phyloP scores from a whole-genome alignment of 805 yeast genomes.

The Deakozyma indianensis region DNA sequence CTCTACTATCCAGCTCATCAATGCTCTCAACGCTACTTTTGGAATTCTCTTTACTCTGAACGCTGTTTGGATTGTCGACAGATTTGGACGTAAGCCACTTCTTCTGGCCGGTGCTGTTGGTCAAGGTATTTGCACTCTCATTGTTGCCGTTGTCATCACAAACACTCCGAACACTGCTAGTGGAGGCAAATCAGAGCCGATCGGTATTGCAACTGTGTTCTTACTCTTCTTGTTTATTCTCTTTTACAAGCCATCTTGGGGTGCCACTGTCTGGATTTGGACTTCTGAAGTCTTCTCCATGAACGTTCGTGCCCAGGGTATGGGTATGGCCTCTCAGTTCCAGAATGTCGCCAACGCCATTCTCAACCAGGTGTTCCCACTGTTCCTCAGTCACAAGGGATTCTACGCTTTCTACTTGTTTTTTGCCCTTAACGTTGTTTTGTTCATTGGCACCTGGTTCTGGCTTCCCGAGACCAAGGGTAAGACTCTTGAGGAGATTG shows the following conservation, averaged over 20 bases:
- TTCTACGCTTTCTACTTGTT: constrained; percentile 45
- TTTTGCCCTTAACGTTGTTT: constrained; percentile 32
- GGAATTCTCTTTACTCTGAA: constrained; percentile 7
- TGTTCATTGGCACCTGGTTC: constrained; percentile 32
- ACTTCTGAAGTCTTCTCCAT: constrained; percentile 19
- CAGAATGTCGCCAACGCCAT: constrained; percentile 26
- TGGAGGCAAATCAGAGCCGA: constrained; percentile 7
- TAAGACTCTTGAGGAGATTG: constrained; percentile 46
- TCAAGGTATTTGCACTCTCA: constrained; percentile 4
- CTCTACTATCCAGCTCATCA: constrained; percentile 3
- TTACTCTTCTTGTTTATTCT: constrained; percentile 5
- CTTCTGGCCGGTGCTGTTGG: constrained; percentile 9
- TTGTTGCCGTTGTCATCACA: constrained; percentile 4
- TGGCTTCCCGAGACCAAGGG: constrained; percentile 49
- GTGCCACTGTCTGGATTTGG: constrained; percentile 17
- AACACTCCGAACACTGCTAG: constrained; percentile 4
- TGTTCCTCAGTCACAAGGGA: constrained; percentile 30
- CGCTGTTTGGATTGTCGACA: constrained; percentile 8
- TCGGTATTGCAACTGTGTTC: constrained; percentile 11
- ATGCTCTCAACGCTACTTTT: constrained; percentile 6
- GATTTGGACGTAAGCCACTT: constrained; percentile 10
- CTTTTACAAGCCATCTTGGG: constrained; percentile 18
- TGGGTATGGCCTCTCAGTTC: constrained; percentile 3
- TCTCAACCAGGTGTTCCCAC: constrained; percentile 40
- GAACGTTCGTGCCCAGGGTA: constrained; percentile 13